Conservation (phyloP, 495 filamentous ascomycete species). For the Aspergillus baeticus region DNA sequence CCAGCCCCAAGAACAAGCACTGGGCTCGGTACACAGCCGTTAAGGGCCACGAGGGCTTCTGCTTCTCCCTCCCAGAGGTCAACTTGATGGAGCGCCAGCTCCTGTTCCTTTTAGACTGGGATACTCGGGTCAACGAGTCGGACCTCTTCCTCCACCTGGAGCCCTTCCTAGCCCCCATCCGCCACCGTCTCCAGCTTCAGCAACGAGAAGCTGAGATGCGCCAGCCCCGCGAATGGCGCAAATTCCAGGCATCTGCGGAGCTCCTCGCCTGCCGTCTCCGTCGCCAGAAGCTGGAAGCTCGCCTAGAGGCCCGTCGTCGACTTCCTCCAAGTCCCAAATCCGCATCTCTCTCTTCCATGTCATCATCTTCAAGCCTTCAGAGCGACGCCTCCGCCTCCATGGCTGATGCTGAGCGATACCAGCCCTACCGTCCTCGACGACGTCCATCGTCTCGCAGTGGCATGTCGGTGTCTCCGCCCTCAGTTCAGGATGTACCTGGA, state of each 20-base stretch:
- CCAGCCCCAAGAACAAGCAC: conserved; percentile 99
- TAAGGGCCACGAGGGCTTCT: conserved; percentile 74
- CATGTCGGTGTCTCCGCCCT: conserved; percentile 52
- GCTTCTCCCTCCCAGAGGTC: conserved; percentile 91
- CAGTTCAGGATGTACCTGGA: conserved; percentile 45
- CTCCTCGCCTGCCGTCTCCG: conserved; percentile 42
- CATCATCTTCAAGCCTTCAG: conserved; percentile 17
- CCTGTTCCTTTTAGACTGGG: conserved; percentile 90
- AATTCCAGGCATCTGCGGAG: conserved; percentile 42
- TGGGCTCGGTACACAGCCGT: conserved; percentile 90
- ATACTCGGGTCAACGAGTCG: conserved; percentile 75
- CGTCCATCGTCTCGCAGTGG: conserved; percentile 35
- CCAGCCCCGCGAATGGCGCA: conserved; percentile 46
- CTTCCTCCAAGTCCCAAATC: conserved; percentile 38
- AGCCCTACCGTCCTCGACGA: conserved; percentile 33
- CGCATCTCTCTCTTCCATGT: conserved; percentile 24
- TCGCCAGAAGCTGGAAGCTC: conserved; percentile 39
- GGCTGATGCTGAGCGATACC: conserved; percentile 37
- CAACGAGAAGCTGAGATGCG: conserved; percentile 32
- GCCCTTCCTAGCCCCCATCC: conserved; percentile 83
- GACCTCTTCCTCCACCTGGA: conserved; percentile 88
- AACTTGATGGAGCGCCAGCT: conserved; percentile 99
- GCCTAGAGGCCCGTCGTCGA: conserved; percentile 28
- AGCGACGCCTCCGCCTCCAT: conserved; percentile 28
- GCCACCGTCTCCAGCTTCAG: conserved; percentile 40